These are phyloP conservation scores for Cytospora piceae DNA, from an alignment of 2,329 filamentous ascomycete genomes.

Conservation along the genomic window DNA sequence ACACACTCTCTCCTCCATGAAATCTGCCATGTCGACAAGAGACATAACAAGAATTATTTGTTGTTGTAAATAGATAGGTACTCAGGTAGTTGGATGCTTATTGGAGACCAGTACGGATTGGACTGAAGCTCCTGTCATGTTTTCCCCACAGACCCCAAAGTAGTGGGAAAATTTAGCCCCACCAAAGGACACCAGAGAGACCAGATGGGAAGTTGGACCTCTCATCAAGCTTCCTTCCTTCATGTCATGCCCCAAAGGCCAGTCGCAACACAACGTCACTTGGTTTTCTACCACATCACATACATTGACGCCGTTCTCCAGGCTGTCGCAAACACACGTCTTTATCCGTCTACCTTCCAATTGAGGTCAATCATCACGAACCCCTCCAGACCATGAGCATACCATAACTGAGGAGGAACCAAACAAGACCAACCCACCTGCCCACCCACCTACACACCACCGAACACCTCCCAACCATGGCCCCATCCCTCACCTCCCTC, in stretches of 20 bases:
- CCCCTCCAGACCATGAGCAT: slow-evolving; percentile 12
- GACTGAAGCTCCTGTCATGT: not conserved
- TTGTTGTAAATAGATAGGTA: no score
- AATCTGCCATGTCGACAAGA: no score
- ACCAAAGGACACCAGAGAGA: slow-evolving; percentile 19
- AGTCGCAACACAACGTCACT: not conserved
- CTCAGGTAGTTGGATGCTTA: no score
- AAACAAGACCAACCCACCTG: not conserved
- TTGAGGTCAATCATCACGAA: not conserved
- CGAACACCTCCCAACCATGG: slow-evolving; percentile 26
- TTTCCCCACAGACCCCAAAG: not conserved
- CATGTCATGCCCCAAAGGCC: no score
- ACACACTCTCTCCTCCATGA: no score
- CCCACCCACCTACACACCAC: slow-evolving; percentile 1
- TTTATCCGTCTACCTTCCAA: not conserved
- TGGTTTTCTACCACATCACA: no score
- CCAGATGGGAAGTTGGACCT: not conserved
- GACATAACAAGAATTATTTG: no score
- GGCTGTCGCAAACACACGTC: not conserved
- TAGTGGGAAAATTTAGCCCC: slow-evolving; percentile 16
- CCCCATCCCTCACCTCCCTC: slow-evolving; percentile 54
- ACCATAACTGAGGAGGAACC: slow-evolving; percentile 2
- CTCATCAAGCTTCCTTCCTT: slow-evolving; percentile 12
- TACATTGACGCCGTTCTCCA: not conserved
- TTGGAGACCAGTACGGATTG: no score